Base-by-base conservation (phyloP, 345 rosid species). In the Combretum micranthum region DNA sequence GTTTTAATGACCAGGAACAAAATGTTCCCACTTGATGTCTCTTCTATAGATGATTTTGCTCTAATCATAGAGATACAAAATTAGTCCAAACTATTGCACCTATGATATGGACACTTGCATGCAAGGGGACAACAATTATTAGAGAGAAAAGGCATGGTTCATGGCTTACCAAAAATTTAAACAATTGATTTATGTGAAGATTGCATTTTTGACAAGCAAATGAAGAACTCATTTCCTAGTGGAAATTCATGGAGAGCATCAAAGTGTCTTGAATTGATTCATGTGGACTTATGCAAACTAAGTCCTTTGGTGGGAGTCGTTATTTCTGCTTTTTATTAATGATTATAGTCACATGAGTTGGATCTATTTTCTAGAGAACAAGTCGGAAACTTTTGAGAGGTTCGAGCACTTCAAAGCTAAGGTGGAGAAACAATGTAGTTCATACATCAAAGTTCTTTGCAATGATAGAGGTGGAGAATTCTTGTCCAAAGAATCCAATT, bases 361-460 rank as follows among this genome's bases (percentile, higher is more conserved):
- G 62, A 23, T 67, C 12, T 61, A 61, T 46, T 62, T 49, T 17
- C 4, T 61, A 15, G 15, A 62, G 13, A 15, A 8, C 12, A 68
- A 68, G 8, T 50, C 4, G 4, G 37, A 62, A 5, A 53, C 57
- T 8, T 2, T 11, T 17, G 25, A 18, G 13, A 42, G 20, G 0
- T 68, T 68, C 16, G 0, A 13, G 0, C 50, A 56, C 15, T 51
- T 62, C 4, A 68, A 56, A 10, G 19, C 13, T 0, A 18, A 18
- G 18, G 44, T 56, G 4, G 54, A 62, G 25, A 59, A 50, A 20
- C 42, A 68, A 20, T 0, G 9, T 49, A 19, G 19, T 2, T 8
- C 14, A 5, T 50, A 13, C 1, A 54, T 70, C 44, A 47, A 65
- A 23, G 13, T 10, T 0, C 1, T 65, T 0, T 55, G 55, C 10